Base-by-base conservation (phyloP, 352 stramenopile genomes). In the Albugo candida region DNA sequence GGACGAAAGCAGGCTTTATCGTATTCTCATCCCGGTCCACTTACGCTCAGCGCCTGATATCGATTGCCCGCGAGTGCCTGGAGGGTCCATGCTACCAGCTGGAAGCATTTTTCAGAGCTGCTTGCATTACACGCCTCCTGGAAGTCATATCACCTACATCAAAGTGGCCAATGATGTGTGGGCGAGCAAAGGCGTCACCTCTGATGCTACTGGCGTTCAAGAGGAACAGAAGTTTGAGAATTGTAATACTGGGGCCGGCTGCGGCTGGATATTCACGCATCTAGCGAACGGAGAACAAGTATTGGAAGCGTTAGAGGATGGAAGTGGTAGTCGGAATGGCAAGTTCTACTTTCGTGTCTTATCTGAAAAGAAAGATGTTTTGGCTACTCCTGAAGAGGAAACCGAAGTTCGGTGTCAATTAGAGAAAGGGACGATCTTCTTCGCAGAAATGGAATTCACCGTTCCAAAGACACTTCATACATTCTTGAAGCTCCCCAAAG, bases 271-370 rank as follows among this genome's bases (percentile, higher is more conserved):
- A 10, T 85, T 85, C 37, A 60, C 81, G 44, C 57, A 68, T 49
- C 82, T 70, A 0, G 67, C 66, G 10, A 73, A 61, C 21, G 68
- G 70, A 11, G 72, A 85, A 47, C 64, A 73, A 38, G 65, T 85
- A 13, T 54, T 85, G 1, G 72, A 85, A 35, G 64, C 70, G 18
- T 61, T 83, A 47, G 64, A 81, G 48, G 65, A 84, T 55, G 70
- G 83, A 31, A 67, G 69, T 1, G 72, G 83, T 48, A 81, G 82
- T 55, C 80, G 81, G 53, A 72, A 79, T 40, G 76, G 76, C 56
- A 81, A 76, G 46, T 88, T 85, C 48, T 88, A 75, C 52, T 88
- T 78, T 53, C 70, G 76, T 16, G 67, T 84, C n/a, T 34, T 80
- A 11, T 62, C 53, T 18, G 64, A 70, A 17, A 80, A 74, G 53